A percentile compares a stretch with the other conserved stretches of the same genome.
These are phyloP conservation scores for Ogataea saltuana DNA, from an alignment of 805 yeast genomes.

Conservation along the genomic window DNA sequence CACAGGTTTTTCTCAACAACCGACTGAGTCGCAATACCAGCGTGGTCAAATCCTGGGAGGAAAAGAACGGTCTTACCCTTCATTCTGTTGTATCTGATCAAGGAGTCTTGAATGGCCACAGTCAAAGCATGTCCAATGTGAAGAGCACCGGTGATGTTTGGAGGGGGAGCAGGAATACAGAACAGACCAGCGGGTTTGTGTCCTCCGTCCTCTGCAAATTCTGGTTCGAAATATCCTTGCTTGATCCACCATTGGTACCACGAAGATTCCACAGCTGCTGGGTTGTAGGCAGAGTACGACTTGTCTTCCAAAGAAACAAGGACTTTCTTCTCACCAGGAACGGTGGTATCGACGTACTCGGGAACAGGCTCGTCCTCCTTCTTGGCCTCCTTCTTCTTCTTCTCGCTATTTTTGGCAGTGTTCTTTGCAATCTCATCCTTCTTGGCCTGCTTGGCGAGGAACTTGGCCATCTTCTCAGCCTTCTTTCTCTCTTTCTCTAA, in stretches of 20 bases:
- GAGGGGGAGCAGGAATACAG: conserved; percentile 98
- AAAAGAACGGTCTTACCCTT: conserved; percentile 91
- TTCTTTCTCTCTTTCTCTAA: conserved; percentile 65
- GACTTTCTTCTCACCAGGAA: conserved; percentile 87
- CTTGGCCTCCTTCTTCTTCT: conserved; percentile 66
- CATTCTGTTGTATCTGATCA: conserved; percentile 95
- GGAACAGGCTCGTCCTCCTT: conserved; percentile 75
- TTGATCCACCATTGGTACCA: conserved; percentile 98
- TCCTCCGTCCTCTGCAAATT: conserved; percentile 71
- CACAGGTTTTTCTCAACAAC: conserved; percentile 96
- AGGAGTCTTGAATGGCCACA: conserved; percentile 89
- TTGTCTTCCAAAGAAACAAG: conserved; percentile 88
- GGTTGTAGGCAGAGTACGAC: conserved; percentile 90
- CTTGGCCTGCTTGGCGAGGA: conserved; percentile 79
- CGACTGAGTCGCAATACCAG: conserved; percentile 98
- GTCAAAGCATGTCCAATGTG: conserved; percentile 99
- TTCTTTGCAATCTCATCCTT: conserved; percentile 59
- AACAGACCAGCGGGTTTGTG: conserved; percentile 81
- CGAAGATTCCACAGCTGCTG: conserved; percentile 89
- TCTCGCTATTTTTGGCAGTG: conserved; percentile 42
- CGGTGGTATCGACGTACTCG: conserved; percentile 82
- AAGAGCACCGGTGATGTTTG: conserved; percentile 97
- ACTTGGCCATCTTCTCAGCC: conserved; percentile 58
- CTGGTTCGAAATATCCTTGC: conserved; percentile 86
- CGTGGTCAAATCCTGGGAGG: conserved; percentile 97